These are phyloP conservation scores for Plasmodium vinckei DNA, from an alignment of 169 alveolate species.

Conservation along the genomic window DNA sequence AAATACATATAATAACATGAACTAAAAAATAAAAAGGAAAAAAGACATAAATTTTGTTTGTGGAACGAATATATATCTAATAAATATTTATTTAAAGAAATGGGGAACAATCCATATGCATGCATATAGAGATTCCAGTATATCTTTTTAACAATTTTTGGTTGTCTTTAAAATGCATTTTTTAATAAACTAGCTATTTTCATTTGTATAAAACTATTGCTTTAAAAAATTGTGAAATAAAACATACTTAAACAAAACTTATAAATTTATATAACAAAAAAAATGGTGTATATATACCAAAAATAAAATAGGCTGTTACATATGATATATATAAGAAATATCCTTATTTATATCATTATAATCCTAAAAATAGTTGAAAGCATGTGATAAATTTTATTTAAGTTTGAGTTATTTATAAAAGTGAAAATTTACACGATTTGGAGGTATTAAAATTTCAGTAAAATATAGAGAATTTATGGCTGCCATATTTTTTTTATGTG, in stretches of 20 bases:
- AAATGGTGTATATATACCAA: too few species aligned
- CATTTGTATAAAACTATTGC: neutral
- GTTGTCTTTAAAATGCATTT: neutral
- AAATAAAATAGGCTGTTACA: too few species aligned
- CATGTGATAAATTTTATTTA: neutral
- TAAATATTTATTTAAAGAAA: neutral
- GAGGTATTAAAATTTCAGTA: constrained; percentile 5
- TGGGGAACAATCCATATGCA: too few species aligned
- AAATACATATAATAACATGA: constrained; percentile 7
- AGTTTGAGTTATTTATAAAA: constrained; percentile 6
- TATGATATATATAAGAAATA: neutral
- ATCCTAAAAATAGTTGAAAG: constrained; percentile 4
- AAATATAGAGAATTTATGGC: constrained; percentile 16
- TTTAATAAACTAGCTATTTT: neutral
- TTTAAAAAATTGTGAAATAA: neutral
- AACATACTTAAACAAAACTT: constrained; percentile 12
- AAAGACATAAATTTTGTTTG: constrained; percentile 9
- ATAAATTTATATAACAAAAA: too few species aligned
- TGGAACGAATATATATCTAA: neutral
- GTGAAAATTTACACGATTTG: neutral
- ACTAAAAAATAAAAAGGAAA: neutral
- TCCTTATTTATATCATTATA: neutral
- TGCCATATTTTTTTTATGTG: constrained; percentile 26
- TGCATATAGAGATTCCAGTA: neutral
- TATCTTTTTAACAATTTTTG: neutral